Conservation (phyloP, 2,329 filamentous ascomycete genomes). For the Calonectria ilicicola region DNA sequence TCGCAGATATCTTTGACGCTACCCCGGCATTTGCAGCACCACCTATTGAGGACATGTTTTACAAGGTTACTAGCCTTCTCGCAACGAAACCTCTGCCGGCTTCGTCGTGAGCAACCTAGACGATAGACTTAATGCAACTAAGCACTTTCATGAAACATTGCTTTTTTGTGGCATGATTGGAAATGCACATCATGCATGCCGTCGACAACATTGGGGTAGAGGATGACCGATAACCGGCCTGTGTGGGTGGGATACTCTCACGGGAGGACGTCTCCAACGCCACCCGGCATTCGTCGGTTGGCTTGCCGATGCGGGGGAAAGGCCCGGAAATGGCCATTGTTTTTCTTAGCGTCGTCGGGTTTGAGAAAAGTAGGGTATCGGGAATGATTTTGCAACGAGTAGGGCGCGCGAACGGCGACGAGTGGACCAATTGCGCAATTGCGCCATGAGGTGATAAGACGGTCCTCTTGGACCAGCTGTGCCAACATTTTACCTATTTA, state of each 20-base stretch:
- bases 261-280: slow-evolving; percentile 34
- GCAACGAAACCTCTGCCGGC: slow-evolving; percentile 63
- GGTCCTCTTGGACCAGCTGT: slow-evolving; percentile 22
- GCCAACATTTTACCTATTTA: slow-evolving; percentile 19
- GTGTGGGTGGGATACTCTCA: slow-evolving; percentile 15
- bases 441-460: slow-evolving; percentile 38
- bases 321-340: slow-evolving; percentile 14
- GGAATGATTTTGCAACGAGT: slow-evolving; percentile 17
- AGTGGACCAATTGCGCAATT: slow-evolving; percentile 53
- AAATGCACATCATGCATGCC: background rate
- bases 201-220: background rate
- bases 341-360: slow-evolving; percentile 23
- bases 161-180: slow-evolving; percentile 4
- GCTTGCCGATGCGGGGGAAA: slow-evolving; percentile 28
- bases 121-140: slow-evolving; percentile 23
- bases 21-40: slow-evolving; percentile 77
- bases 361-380: slow-evolving; percentile 24
- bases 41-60: slow-evolving; percentile 81
- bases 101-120: slow-evolving; percentile 34
- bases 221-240: slow-evolving; percentile 14
- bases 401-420: slow-evolving; percentile 20
- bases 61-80: slow-evolving; percentile 73
- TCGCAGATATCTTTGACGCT: slow-evolving; percentile 78
- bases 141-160: background rate
- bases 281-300: slow-evolving; percentile 35